These are phyloP conservation scores for Pleoardoris graminearum DNA, from an alignment of 2,329 filamentous ascomycete species.

Conservation along the genomic window DNA sequence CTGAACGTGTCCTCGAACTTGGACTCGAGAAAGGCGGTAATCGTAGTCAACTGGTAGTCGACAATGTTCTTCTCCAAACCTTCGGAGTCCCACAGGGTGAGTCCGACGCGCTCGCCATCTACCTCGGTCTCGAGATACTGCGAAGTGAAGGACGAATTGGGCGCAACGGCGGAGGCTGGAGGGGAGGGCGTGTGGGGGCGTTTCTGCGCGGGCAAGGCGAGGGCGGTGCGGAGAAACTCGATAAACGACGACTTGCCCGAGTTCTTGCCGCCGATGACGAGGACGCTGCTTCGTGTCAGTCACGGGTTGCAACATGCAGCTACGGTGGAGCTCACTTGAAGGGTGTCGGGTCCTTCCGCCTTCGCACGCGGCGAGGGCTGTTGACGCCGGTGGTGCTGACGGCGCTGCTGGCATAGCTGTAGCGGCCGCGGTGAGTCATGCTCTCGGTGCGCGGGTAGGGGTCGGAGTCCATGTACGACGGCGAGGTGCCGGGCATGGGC, in stretches of 20 bases:
- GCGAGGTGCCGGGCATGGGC: slow-evolving; percentile 55
- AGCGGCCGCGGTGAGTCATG: slow-evolving; percentile 94
- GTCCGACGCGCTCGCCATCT: slow-evolving; percentile 83
- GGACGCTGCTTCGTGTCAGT: slow-evolving; percentile 63
- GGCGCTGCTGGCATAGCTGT: slow-evolving; percentile 92
- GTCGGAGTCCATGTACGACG: slow-evolving; percentile 63
- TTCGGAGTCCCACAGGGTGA: slow-evolving; percentile 96
- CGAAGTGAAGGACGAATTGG: slow-evolving; percentile 68
- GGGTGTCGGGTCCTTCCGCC: slow-evolving; percentile 94
- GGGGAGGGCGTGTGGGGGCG: slow-evolving; percentile 52
- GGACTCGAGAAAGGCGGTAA: slow-evolving; percentile 89
- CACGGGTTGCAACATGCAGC: neutral
- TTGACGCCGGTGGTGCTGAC: slow-evolving; percentile 77
- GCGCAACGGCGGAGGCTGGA: slow-evolving; percentile 53
- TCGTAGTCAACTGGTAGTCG: slow-evolving; percentile 89
- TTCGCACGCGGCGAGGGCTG: slow-evolving; percentile 85
- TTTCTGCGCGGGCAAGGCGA: slow-evolving; percentile 82
- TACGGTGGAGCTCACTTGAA: slow-evolving; percentile 79
- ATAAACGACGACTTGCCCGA: slow-evolving; percentile 97
- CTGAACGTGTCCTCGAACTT: slow-evolving; percentile 98
- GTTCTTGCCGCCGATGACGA: slow-evolving; percentile 84
- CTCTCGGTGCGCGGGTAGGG: slow-evolving; percentile 85
- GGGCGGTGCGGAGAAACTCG: slow-evolving; percentile 86
- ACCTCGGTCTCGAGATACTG: slow-evolving; percentile 95
- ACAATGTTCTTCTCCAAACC: slow-evolving; percentile 94